Percentiles rank a stretch among this genome's conserved stretches.
phyloP scores from a whole-genome alignment of 83 land plant species.

The Picea engelmannii region DNA sequence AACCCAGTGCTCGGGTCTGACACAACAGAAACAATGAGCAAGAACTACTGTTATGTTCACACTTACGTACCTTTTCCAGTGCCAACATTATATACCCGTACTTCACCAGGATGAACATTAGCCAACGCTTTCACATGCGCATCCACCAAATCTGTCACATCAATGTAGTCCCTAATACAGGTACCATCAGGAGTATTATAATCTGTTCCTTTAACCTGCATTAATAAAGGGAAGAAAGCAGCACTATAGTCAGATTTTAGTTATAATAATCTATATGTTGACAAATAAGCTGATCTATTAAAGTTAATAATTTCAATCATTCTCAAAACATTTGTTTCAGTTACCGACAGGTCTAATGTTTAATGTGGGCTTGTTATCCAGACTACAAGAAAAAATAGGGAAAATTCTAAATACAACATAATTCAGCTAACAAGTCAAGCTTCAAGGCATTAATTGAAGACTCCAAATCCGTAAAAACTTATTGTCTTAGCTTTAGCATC shows the following conservation, averaged over 20 bases:
- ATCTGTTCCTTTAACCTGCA: constrained; percentile 83
- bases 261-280: constrained; percentile 1
- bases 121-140: constrained; percentile 86
- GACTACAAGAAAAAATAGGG: background rate
- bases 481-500: too few species aligned
- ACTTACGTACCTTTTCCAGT: constrained; percentile 77
- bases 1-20: background rate
- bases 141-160: constrained; percentile 88
- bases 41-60: background rate
- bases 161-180: constrained; percentile 83
- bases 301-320: background rate
- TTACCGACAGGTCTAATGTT: background rate
- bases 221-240: background rate
- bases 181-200: constrained; percentile 82
- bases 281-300: background rate
- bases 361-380: background rate
- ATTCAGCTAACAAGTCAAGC: background rate
- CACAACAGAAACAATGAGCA: constrained; percentile 8
- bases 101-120: constrained; percentile 52
- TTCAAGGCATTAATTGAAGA: background rate
- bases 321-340: background rate
- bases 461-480: background rate
- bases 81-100: constrained; percentile 84
- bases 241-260: background rate
- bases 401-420: background rate